Base-by-base conservation (phyloP, 106 monocot species). In the Dendrobium officinale region DNA sequence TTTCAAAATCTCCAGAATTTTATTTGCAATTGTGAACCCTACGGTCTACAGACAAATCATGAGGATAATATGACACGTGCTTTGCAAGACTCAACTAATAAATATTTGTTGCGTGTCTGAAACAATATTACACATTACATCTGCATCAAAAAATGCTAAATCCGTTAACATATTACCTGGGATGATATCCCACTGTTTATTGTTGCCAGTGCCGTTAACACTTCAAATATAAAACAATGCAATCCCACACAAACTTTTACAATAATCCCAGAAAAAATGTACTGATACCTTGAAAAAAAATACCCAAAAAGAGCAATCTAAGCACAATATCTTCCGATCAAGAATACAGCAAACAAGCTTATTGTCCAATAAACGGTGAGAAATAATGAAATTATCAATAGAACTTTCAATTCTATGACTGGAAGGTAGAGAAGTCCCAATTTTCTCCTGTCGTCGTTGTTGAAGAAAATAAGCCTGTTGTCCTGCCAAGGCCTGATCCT, bases 391-490 rank as follows among this genome's bases (percentile, higher is more conserved):
- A 20, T 17, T n/a, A 29, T 89, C 82, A 86, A 61, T 85, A 78
- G 86, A 85, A 86, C 73, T 75, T 81, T 79, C 81, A 75, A 77
- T 83, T 78, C 41, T 80, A 80, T 19, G 82, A 82, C 77, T 84
- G 58, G 27, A 77, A 45, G 43, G 72, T 58, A 18, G 81, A 79
- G 42, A 80, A 77, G 56, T 45, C 67, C 42, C 79, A 80, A 68
- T 33, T 78, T 73, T 72, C 86, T 55, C 75, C 47, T 4, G n/a
- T 72, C 9, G 29, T 81, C 43, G 58, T 33, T 6, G 84, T 51
- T 27, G 86, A 68, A 24, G 89, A 89, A 78, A 84, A n/a, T 24
- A 87, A 75, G 2, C 86, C 80, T 51, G 51, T 51, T 5, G 78
- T 61, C 61, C 33, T 54, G 18, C 82, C 83, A 64, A 78, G 59